Percentiles rank a stretch among this genome's conserved stretches.
These are phyloP conservation scores for Exophiala spinifera DNA, from an alignment of 2,329 filamentous ascomycete genomes.

Conservation along the genomic window DNA sequence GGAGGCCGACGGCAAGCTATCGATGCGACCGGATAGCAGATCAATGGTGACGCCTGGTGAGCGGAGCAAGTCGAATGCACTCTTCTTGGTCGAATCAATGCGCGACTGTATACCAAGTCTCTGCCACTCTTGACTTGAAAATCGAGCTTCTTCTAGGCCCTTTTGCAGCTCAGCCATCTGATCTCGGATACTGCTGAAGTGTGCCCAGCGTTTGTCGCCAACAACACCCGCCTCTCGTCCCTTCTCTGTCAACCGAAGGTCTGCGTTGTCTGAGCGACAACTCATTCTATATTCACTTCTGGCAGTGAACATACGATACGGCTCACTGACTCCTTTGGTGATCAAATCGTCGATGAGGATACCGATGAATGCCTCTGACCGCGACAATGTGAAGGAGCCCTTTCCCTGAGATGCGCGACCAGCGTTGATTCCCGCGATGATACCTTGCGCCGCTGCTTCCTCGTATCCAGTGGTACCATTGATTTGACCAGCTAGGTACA, in stretches of 20 bases:
- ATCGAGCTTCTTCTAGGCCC: constrained; percentile 56
- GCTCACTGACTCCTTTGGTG: constrained; percentile 94
- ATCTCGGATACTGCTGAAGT: constrained; percentile 62
- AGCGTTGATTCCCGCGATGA: constrained; percentile 91
- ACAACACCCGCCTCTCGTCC: constrained; percentile 76
- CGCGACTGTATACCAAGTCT: constrained; percentile 67
- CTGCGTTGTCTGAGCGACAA: constrained; percentile 88
- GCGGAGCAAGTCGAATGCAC: constrained; percentile 76
- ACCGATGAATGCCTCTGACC: constrained; percentile 92
- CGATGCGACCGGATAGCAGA: constrained; percentile 46
- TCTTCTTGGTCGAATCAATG: constrained; percentile 63
- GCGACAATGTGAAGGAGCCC: constrained; percentile 64
- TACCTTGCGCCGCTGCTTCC: constrained; percentile 89
- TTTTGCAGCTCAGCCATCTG: constrained; percentile 66
- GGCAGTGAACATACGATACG: constrained; percentile 97
- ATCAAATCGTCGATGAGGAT: constrained; percentile 98
- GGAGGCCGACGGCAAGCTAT: constrained; percentile 35
- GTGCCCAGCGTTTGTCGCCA: constrained; percentile 71
- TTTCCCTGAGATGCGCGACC: constrained; percentile 72
- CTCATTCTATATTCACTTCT: constrained; percentile 94
- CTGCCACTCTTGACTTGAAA: constrained; percentile 65
- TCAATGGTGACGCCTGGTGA: constrained; percentile 59
- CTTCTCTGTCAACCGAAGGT: constrained; percentile 75
- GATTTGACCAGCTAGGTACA: constrained; percentile 93
- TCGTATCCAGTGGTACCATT: constrained; percentile 98